These are phyloP conservation scores for Rosa hybrid DNA, from an alignment of 331 rosid species.

Conservation along the genomic window DNA sequence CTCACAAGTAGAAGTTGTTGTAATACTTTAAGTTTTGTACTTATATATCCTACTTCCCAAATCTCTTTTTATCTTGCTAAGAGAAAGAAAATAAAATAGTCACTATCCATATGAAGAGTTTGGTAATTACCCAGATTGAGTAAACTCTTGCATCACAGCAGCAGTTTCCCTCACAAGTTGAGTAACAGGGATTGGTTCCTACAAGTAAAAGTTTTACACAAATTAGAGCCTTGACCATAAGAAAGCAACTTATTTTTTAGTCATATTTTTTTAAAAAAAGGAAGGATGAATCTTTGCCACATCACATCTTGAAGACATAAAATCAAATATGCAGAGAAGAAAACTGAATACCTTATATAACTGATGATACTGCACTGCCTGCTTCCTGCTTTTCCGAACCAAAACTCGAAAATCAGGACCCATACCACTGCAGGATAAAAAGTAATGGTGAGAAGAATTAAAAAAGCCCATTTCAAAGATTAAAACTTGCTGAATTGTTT, in stretches of 20 bases:
- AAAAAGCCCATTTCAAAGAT: not conserved
- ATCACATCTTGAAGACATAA: slow-evolving; percentile 1
- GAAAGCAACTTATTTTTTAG: not conserved
- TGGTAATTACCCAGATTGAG: slow-evolving; percentile 86
- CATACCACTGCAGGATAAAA: slow-evolving; percentile 71
- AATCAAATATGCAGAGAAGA: slow-evolving; percentile 9
- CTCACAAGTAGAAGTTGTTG: not conserved
- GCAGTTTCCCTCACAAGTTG: slow-evolving; percentile 99
- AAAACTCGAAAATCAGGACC: slow-evolving; percentile 97
- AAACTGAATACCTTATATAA: slow-evolving; percentile 63
- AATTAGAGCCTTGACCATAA: not conserved
- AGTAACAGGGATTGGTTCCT: slow-evolving; percentile 96
- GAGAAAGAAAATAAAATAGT: not conserved
- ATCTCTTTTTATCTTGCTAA: not conserved
- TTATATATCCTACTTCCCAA: not conserved
- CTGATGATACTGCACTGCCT: slow-evolving; percentile 90
- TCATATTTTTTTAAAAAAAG: not conserved
- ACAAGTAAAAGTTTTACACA: not conserved
- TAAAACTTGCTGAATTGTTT: not conserved
- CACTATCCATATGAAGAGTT: not conserved
- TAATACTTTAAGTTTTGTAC: not conserved
- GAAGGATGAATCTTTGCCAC: not conserved
- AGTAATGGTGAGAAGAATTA: slow-evolving; percentile 23
- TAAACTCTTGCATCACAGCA: slow-evolving; percentile 98
- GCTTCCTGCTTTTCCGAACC: slow-evolving; percentile 95